A percentile compares a stretch with the other conserved stretches of the same genome.
Conservation (phyloP, 495 filamentous ascomycete species). For the Bacidia gigantensis region DNA sequence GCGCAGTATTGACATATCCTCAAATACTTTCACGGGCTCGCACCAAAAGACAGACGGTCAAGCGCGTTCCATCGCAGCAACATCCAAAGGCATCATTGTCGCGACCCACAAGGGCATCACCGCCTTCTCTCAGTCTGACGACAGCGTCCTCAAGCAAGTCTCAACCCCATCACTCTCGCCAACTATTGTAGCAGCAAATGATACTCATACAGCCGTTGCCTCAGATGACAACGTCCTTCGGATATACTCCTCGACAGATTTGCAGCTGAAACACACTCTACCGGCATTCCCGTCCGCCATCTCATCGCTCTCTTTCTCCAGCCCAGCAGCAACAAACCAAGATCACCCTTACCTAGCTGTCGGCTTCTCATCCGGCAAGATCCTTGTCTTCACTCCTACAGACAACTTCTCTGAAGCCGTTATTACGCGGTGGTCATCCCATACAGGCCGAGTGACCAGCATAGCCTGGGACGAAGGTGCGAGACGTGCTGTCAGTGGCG, state of each 20-base stretch:
- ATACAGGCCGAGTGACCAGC: conserved; percentile 72
- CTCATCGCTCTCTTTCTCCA: conserved; percentile 66
- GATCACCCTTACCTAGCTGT: conserved; percentile 58
- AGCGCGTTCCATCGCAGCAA: conserved; percentile 42
- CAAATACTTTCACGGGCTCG: conserved; percentile 43
- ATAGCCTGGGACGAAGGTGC: conserved; percentile 70
- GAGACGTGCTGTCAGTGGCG: conserved; percentile 68
- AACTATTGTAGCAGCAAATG: conserved; percentile 54
- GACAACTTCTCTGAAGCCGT: conserved; percentile 36
- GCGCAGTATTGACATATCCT: conserved; percentile 52
- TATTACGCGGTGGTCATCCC: conserved; percentile 78
- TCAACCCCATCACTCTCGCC: conserved; percentile 39
- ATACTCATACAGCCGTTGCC: conserved; percentile 57
- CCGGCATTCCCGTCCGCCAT: conserved; percentile 42
- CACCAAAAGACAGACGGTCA: conserved; percentile 42
- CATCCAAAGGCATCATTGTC: conserved; percentile 42
- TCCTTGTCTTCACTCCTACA: conserved; percentile 57
- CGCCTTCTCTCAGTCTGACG: conserved; percentile 44
- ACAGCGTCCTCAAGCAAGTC: conserved; percentile 31
- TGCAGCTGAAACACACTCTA: conserved; percentile 34
- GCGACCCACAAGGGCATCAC: conserved; percentile 51
- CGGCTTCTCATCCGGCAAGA: conserved; percentile 74
- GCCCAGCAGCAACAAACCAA: conserved; percentile 35
- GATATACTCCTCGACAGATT: conserved; percentile 39
- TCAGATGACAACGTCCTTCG: conserved; percentile 56